phyloP scores from a whole-genome alignment of 2,329 filamentous ascomycete species.

The Curvularia sp. region DNA sequence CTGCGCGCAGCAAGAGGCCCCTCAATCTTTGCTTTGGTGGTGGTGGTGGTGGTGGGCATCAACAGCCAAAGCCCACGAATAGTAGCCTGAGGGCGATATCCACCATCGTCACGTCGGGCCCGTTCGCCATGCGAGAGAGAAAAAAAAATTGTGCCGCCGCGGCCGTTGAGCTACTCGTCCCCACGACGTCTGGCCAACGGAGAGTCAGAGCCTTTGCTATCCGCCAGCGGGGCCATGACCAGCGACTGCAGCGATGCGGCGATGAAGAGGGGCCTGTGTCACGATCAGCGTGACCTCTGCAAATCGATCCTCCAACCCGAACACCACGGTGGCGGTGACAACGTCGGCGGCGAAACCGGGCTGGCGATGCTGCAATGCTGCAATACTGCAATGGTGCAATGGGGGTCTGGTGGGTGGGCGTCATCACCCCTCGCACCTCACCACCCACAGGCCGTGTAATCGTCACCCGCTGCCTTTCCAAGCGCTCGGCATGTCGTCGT shows the following conservation, averaged over 20 bases:
- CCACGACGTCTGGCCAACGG: constrained; percentile 23
- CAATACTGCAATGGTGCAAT: too few relatives aligned
- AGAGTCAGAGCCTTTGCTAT: neutral
- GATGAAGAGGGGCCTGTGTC: constrained; percentile 19
- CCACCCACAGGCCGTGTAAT: constrained; percentile 26
- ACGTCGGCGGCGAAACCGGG: constrained; percentile 26
- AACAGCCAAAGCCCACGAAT: constrained; percentile 12
- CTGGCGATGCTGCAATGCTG: constrained; percentile 3
- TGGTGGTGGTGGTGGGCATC: constrained; percentile 12
- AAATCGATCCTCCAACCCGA: constrained; percentile 23
- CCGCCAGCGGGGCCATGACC: constrained; percentile 16
- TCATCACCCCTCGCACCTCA: constrained; percentile 24
- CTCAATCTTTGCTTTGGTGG: constrained; percentile 3
- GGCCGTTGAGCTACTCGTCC: constrained; percentile 26
- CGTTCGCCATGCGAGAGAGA: constrained; percentile 28
- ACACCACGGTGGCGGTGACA: constrained; percentile 25
- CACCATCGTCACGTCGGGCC: constrained; percentile 17
- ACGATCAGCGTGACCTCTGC: constrained; percentile 27
- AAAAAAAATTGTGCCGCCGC: constrained; percentile 34
- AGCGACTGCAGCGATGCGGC: constrained; percentile 4
- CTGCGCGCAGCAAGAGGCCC: neutral
- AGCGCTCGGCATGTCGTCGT: constrained; percentile 26
- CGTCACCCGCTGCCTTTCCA: constrained; percentile 29
- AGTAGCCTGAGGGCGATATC: constrained; percentile 1
- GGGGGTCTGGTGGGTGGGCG: constrained; percentile 19